phyloP scores from a whole-genome alignment of 129 eudicot genomes.

The Chrysanthemum seticuspe region DNA sequence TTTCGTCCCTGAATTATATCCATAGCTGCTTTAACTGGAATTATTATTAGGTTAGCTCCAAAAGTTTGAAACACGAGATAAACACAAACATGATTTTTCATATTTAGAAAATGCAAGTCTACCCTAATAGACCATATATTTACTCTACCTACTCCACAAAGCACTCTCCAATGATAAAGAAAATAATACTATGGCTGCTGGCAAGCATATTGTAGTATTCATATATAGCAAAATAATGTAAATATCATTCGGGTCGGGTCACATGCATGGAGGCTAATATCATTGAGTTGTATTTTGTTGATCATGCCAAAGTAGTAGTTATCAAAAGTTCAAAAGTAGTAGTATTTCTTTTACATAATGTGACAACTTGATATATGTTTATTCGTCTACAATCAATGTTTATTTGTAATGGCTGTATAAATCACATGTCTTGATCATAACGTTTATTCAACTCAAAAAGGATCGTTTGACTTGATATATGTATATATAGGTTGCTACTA shows the following conservation, averaged over 20 bases:
- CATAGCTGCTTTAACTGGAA: not conserved
- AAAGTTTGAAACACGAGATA: conserved; percentile 8
- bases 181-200: not conserved
- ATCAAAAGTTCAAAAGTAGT: not conserved
- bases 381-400: not conserved
- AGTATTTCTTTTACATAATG: conserved; percentile 5
- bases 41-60: conserved; percentile 1
- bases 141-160: conserved; percentile 36
- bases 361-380: not conserved
- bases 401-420: not conserved
- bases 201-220: conserved; percentile 25
- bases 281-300: conserved; percentile 20
- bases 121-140: conserved; percentile 16
- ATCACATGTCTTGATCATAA: conserved; percentile 21
- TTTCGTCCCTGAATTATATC: not conserved
- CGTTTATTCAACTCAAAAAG: conserved; percentile 23
- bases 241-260: conserved; percentile 27
- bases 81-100: conserved; percentile 25
- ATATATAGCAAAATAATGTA: not conserved
- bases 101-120: conserved; percentile 17
- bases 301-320: conserved; percentile 33
- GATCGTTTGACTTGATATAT: not conserved
- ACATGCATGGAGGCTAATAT: not conserved
- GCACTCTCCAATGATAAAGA: not conserved
- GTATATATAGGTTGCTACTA: conserved; percentile 12